Base-by-base conservation (phyloP, 768 basidiomycete genomes). In the Candolleomyces efflorescens region DNA sequence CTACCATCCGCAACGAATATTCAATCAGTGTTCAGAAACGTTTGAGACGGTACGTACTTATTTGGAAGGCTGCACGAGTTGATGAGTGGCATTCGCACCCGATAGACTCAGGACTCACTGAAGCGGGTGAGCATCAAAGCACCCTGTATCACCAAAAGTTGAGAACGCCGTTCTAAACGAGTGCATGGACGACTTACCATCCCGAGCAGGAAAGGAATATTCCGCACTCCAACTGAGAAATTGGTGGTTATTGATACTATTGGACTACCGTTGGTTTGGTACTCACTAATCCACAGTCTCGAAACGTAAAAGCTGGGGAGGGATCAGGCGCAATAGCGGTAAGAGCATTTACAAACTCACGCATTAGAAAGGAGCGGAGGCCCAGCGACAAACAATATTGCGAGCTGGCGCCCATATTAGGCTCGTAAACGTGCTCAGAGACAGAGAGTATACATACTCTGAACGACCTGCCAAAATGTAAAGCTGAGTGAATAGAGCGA, bases 351-450 rank as follows among this genome's bases (percentile, higher is more conserved):
- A 13, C 13, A 20, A n/a, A 37, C 56, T 26, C 22, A 57, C 56
- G 36, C 36, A 44, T 57, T 57, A 17, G 56, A 57, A 43, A 57
- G 47, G 56, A 57, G 23, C 24, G 56, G 56, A 23, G 56, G 56
- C 12, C 37, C 47, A 17, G 56, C 56, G 27, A 41, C 56, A 26
- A 39, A 32, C 15, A 50, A 15, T n/a, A 51, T 41, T 3, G 37
- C 38, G 3, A 47, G 47, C 47, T 44, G 5, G 15, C 20, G 3
- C 18, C 13, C 15, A 38, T 50, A 15, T 13, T 50, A 24, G 18
- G 10, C 17, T 11, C n/a, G 17, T 37, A 11, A 26, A 23, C 15
- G 24, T 18, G 3, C 11, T n/a, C 13, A 39, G 20, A 12, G 47
- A 39, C 11, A 12, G 47, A 32, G 32, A 43, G 56, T 1, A 23